Evolutionary conservation across 768 basidiomycete genomes (phyloP).

Genomic region (Russula lepida): DNA sequence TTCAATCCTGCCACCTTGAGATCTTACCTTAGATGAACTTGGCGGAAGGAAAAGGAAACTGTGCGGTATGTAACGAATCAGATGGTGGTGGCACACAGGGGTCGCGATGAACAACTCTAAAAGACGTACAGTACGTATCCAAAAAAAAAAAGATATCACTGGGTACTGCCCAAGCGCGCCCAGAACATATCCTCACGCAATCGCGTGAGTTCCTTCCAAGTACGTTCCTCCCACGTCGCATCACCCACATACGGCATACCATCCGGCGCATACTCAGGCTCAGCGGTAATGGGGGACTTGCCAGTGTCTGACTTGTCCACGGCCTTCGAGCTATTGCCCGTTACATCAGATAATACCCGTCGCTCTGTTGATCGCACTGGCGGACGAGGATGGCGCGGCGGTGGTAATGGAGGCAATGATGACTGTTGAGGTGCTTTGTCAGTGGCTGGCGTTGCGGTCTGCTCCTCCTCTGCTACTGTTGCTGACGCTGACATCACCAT

Average conservation of each 20-base stretch:
- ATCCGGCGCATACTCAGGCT: slow-evolving; percentile 25
- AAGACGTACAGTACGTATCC: not conserved
- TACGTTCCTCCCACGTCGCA: slow-evolving; percentile 75
- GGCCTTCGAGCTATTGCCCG: too few species aligned
- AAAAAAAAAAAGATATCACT: slow-evolving; percentile 17
- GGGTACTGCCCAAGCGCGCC: slow-evolving; percentile 60
- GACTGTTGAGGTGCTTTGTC: not conserved
- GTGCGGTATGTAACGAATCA: not conserved
- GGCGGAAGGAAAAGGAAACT: not conserved
- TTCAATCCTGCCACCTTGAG: not conserved
- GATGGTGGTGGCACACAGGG: not conserved
- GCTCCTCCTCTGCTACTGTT: not conserved
- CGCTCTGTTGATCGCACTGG: slow-evolving; percentile 5
- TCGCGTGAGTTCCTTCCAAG: slow-evolving; percentile 70
- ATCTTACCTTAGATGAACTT: slow-evolving; percentile 8
- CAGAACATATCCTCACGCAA: slow-evolving; percentile 82
- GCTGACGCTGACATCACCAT: not conserved
- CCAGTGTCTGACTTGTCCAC: not conserved
- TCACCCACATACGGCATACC: slow-evolving; percentile 49
- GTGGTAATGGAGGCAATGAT: slow-evolving; percentile 13
- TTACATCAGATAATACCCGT: not conserved
- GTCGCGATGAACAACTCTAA: not conserved
- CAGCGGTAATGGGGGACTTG: not conserved
- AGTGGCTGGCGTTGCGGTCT: not conserved
- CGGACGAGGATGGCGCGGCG: slow-evolving; percentile 13